Percentiles rank a stretch among this genome's conserved stretches.
phyloP scores from a whole-genome alignment of 2,329 filamentous ascomycete species.

The Boeremia exigua region DNA sequence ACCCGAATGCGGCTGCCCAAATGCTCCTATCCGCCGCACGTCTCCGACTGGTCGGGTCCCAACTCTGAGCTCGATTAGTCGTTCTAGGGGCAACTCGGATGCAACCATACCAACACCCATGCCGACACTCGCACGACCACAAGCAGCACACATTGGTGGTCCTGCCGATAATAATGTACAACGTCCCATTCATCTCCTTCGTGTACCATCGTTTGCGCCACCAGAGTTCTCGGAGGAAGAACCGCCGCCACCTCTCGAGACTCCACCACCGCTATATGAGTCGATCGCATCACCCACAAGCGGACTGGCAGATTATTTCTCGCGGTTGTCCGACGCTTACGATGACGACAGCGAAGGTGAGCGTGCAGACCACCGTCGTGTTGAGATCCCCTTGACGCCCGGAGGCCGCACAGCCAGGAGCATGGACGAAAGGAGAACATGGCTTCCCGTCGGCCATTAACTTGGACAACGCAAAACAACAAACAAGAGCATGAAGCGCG shows the following conservation, averaged over 20 bases:
- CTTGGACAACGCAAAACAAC: neutral
- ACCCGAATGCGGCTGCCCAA: conserved; percentile 69
- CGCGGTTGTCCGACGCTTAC: conserved; percentile 71
- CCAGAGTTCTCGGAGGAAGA: conserved; percentile 84
- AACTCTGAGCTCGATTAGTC: conserved; percentile 63
- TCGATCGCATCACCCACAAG: conserved; percentile 74
- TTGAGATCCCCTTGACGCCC: conserved; percentile 68
- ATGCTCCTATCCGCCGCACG: conserved; percentile 61
- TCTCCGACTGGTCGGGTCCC: conserved; percentile 60
- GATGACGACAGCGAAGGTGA: conserved; percentile 66
- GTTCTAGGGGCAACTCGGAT: conserved; percentile 37
- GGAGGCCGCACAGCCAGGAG: conserved; percentile 67
- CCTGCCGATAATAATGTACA: conserved; percentile 56
- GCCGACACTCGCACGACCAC: conserved; percentile 59
- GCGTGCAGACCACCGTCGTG: conserved; percentile 46
- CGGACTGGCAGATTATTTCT: conserved; percentile 84
- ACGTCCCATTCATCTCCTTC: conserved; percentile 83
- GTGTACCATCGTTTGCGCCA: conserved; percentile 85
- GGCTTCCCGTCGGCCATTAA: conserved; percentile 55
- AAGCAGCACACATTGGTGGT: conserved; percentile 54
- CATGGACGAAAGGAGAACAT: conserved; percentile 67
- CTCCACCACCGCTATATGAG: conserved; percentile 86
- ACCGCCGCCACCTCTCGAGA: conserved; percentile 74
- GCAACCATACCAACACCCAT: conserved; percentile 37
- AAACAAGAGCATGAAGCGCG: neutral